Percentiles rank a stretch among this genome's conserved stretches.
Conservation (phyloP, 768 basidiomycete species). For the Pleurotus cornucopiae region DNA sequence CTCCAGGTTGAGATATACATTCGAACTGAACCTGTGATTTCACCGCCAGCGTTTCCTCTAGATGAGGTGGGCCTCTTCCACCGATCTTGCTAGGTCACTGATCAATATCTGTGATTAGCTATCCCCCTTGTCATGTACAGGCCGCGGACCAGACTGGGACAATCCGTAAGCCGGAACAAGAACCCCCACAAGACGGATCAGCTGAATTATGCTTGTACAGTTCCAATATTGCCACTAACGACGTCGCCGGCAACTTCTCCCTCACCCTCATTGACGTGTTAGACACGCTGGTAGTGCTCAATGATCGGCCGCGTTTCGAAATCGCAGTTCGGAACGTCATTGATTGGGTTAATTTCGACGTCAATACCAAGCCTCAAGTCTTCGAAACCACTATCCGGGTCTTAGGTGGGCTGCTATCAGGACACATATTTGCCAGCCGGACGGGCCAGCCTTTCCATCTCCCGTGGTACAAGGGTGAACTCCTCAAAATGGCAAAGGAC, state of each 20-base stretch:
- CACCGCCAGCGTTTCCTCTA: slow-evolving; percentile 66
- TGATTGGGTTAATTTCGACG: slow-evolving; percentile 82
- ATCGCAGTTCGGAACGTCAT: slow-evolving; percentile 81
- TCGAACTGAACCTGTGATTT: slow-evolving; percentile 14
- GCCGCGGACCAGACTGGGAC: slow-evolving; percentile 83
- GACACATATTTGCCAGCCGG: slow-evolving; percentile 75
- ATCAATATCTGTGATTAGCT: slow-evolving; percentile 42
- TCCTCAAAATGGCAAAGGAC: slow-evolving; percentile 79
- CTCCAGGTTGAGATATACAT: slow-evolving; percentile 3
- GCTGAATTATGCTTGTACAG: slow-evolving; percentile 25
- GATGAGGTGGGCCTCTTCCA: slow-evolving; percentile 59
- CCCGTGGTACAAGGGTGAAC: slow-evolving; percentile 81
- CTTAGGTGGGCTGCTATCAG: slow-evolving; percentile 85
- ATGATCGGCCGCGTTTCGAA: slow-evolving; percentile 76
- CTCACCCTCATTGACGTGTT: slow-evolving; percentile 78
- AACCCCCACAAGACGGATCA: no score
- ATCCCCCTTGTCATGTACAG: slow-evolving; percentile 83
- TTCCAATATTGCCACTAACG: slow-evolving; percentile 77
- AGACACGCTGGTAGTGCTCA: slow-evolving; percentile 87
- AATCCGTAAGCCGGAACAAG: slow-evolving; percentile 54
- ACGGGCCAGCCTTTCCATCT: slow-evolving; percentile 65
- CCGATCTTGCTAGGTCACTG: not conserved
- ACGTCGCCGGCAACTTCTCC: slow-evolving; percentile 93
- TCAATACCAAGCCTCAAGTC: slow-evolving; percentile 95
- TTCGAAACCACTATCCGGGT: slow-evolving; percentile 97